Evolutionary conservation across 2,329 filamentous ascomycete genomes (phyloP), one percentile per base, ranked within the genome.

Genomic region (Cucurbitaria berberidis): DNA sequence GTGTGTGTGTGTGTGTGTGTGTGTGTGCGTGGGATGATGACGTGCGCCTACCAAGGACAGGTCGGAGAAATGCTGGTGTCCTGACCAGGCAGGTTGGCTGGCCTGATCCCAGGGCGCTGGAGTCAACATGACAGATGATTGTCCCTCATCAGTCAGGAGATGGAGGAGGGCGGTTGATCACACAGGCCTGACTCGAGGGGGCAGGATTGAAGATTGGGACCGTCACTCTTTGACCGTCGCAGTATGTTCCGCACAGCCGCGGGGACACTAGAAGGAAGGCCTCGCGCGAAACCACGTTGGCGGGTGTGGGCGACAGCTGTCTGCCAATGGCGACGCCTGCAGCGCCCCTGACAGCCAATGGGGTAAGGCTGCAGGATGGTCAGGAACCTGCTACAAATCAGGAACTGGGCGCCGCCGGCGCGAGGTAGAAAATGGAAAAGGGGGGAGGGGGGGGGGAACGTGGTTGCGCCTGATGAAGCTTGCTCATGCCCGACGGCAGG

Each of bases 321-420:
- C 46, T 21, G 55, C 64, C 63, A 66, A 63, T 68, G 51, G 51
- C 29, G 22, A 34, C n/a, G 16, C 51, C 34, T 40, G 44, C 60
- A 51, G 58, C 55, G 48, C 44, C 27, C 45, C 45, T 52, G 47
- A 48, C 16, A 54, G 59, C 59, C 55, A 64, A 63, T 59, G 52
- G 60, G 61, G 61, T 64, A 65, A 68, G 68, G 69, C 67, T 72
- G 68, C 63, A 69, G 62, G 59, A 59, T 46, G 49, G 45, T 56
- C 69, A 71, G 67, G 68, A 67, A 73, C 69, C 60, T 64, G 58
- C 46, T 54, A 62, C 61, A 57, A 60, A 62, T 60, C 57, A 60
- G 53, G 53, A 50, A 63, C 62, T 56, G 63, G 62, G 45, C 47
- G 60, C 47, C 51, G 55, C 45, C 57, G 60, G 51, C 53, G 59